Base-by-base conservation (phyloP, 768 basidiomycete genomes). In the Daedaleopsis sinensis region DNA sequence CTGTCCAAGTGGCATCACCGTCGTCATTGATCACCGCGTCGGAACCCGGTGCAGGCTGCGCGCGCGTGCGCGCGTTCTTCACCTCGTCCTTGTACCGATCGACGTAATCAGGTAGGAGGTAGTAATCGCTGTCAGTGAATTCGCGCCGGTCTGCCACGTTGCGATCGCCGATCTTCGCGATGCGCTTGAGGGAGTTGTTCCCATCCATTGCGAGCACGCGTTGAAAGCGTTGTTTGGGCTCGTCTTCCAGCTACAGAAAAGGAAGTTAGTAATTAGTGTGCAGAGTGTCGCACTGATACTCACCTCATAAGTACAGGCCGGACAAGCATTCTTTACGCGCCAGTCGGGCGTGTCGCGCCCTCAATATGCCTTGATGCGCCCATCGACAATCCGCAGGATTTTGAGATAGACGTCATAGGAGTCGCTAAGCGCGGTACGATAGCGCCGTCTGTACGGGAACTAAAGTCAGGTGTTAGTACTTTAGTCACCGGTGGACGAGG, bases 321-420 rank as follows among this genome's bases (percentile, higher is more conserved):
- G 27, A 32, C 27, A 32, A 7, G 27, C 27, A 32, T 32, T 32
- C 27, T 32, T 32, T 3, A 32, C 27, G 3, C 27, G 59, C 74
- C 76, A 81, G 48, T 77, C 47, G 0, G 71, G 68, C 0, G 53
- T 46, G 52, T 75, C 66, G 0, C 68, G 65, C 1, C 68, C 69
- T 15, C 80, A 68, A 3, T 60, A 68, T 11, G 13, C 21, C 6
- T 62, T 32, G 18, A 78, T 65, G 1, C 51, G 58, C 4, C 18
- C 12, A n/a, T 75, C 63, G 19, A 77, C 68, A 0, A 1, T 19
- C 0, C 62, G 58, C 0, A 55, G 54, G 3, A 78, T 72, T 0
- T 55, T 21, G 10, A 80, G 70, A 59, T 78, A 80, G 0, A 73
- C 49, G 52, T 81, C 77, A 53, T 73, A 78, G 10, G 73, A 65